A percentile compares a stretch with the other conserved stretches of the same genome.
Conservation (phyloP, 805 yeast genomes). For the Barnettozyma populi region DNA sequence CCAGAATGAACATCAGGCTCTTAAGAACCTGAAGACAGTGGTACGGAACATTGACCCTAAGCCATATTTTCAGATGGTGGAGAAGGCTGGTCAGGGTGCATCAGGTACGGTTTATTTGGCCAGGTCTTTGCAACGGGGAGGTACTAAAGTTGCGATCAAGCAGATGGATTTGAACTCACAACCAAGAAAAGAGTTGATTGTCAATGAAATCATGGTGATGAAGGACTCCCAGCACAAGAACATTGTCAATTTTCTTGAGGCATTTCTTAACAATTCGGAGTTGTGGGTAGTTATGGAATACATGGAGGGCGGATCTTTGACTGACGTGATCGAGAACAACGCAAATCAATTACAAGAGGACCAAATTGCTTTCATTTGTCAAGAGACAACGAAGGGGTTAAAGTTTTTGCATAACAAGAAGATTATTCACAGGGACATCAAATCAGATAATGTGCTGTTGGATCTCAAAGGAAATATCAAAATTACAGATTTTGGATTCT, state of each 20-base stretch:
- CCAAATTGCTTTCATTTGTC: conserved; percentile 88
- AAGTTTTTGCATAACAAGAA: conserved; percentile 88
- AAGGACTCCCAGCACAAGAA: conserved; percentile 91
- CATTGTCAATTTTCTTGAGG: conserved; percentile 91
- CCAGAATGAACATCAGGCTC: conserved; percentile 81
- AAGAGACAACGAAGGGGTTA: conserved; percentile 85
- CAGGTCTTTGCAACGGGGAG: conserved; percentile 48
- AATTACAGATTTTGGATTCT: conserved; percentile 95
- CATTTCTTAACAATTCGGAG: conserved; percentile 73
- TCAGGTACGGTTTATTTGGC: conserved; percentile 93
- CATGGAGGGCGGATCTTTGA: conserved; percentile 98
- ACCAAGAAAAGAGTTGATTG: conserved; percentile 91
- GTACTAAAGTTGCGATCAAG: conserved; percentile 84
- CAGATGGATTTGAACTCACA: conserved; percentile 91
- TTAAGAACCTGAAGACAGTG: conserved; percentile 75
- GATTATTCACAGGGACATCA: conserved; percentile 94
- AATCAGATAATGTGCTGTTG: conserved; percentile 88
- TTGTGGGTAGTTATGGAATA: conserved; percentile 99
- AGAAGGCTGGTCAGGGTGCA: conserved; percentile 96
- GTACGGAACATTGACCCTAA: conserved; percentile 86
- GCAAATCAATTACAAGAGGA: conserved; percentile 64
- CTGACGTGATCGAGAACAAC: conserved; percentile 92
- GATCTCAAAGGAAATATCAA: conserved; percentile 82
- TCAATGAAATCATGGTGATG: conserved; percentile 95
- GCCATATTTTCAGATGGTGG: conserved; percentile 67